phyloP scores from a whole-genome alignment of 78 protist species.

The Dictyostelium capitatum region DNA sequence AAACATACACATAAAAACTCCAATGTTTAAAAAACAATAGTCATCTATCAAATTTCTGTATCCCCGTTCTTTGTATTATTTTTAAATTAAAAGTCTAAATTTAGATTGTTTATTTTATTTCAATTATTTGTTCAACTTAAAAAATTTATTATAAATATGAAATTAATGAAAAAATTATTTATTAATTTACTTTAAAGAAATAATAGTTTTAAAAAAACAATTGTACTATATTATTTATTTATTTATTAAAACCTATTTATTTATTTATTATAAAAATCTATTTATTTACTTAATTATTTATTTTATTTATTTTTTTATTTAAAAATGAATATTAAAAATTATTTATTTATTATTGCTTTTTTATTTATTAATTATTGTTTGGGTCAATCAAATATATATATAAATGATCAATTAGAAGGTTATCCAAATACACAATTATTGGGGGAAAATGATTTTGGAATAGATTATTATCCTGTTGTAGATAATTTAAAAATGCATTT shows the following conservation, averaged over 20 bases:
- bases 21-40: no score
- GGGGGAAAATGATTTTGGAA: slow-evolving; percentile 13
- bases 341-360: neutral
- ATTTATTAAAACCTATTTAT: neutral
- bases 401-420: neutral
- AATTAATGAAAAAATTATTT: no score
- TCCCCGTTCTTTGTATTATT: no score
- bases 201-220: no score
- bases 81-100: no score
- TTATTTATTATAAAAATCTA: neutral
- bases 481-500: slow-evolving; percentile 53
- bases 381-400: neutral
- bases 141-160: no score
- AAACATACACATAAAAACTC: no score
- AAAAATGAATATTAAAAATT: neutral
- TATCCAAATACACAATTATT: neutral
- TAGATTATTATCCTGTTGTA: slow-evolving; percentile 22
- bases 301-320: neutral
- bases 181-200: no score
- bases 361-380: neutral
- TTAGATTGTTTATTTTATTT: no score
- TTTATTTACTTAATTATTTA: neutral
- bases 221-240: neutral
- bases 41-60: no score
- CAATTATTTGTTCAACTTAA: no score